phyloP scores from a whole-genome alignment of 495 filamentous ascomycete genomes.

The Halenospora varia region DNA sequence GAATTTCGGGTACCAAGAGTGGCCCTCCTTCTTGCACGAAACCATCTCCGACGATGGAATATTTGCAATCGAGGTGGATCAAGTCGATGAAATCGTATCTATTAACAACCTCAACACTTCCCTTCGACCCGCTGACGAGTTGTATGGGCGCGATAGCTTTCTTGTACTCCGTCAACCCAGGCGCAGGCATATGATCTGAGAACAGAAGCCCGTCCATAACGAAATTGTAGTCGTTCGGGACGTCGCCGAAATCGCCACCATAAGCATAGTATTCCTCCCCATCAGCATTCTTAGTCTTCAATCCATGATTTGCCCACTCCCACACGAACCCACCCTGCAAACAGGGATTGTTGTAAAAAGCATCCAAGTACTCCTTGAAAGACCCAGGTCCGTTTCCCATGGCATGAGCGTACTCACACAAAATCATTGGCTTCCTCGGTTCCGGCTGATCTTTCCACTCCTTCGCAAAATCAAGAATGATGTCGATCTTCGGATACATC shows the following conservation, averaged over 20 bases:
- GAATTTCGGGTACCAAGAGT: conserved; percentile 31
- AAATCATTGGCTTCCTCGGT: conserved; percentile 55
- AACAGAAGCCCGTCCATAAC: conserved; percentile 62
- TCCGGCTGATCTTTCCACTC: conserved; percentile 29
- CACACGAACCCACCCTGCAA: conserved; percentile 71
- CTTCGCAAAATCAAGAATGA: conserved; percentile 38
- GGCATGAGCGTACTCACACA: conserved; percentile 69
- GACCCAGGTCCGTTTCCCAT: conserved; percentile 74
- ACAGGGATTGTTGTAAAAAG: conserved; percentile 57
- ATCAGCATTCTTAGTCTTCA: conserved; percentile 49
- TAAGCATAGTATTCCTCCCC: conserved; percentile 59
- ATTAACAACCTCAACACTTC: conserved; percentile 39
- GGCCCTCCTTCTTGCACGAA: conserved; percentile 24
- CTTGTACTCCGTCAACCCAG: conserved; percentile 58
- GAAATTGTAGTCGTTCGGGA: conserved; percentile 67
- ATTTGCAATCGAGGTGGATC: conserved; percentile 43
- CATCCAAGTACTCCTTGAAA: conserved; percentile 64
- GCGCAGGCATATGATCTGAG: conserved; percentile 55
- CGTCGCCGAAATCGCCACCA: conserved; percentile 67
- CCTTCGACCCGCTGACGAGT: conserved; percentile 28
- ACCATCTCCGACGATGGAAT: conserved; percentile 39
- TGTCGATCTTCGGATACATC: conserved; percentile 58
- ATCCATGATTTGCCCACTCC: conserved; percentile 75
- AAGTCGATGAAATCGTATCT: conserved; percentile 51
- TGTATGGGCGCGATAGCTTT: conserved; percentile 62